These are phyloP conservation scores for Lithohypha guttulata DNA, from an alignment of 2,329 filamentous ascomycete species.

Conservation along the genomic window DNA sequence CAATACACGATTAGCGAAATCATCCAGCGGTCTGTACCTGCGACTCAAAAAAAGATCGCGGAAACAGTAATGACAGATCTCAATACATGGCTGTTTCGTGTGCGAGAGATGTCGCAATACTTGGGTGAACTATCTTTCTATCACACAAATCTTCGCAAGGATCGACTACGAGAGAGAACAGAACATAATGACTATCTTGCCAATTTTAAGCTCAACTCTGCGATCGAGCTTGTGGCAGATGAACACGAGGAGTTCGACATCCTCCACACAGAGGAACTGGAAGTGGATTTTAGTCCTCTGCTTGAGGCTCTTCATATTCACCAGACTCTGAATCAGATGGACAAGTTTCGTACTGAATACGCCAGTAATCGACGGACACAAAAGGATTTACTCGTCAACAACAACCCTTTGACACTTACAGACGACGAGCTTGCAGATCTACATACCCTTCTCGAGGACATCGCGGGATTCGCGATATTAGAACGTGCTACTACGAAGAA, in stretches of 20 bases:
- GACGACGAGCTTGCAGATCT: conserved; percentile 76
- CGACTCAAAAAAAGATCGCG: conserved; percentile 83
- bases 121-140: conserved; percentile 94
- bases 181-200: conserved; percentile 64
- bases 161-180: conserved; percentile 70
- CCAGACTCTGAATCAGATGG: conserved; percentile 81
- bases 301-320: conserved; percentile 96
- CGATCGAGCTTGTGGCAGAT: conserved; percentile 89
- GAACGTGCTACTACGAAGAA: conserved; percentile 88
- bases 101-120: conserved; percentile 92
- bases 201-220: conserved; percentile 86
- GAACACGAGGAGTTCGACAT: conserved; percentile 94
- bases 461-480: conserved; percentile 92
- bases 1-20: conserved; percentile 91
- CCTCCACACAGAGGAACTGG: conserved; percentile 85
- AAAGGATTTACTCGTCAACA: conserved; percentile 78
- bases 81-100: conserved; percentile 92
- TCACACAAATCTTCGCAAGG: conserved; percentile 78
- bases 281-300: conserved; percentile 86
- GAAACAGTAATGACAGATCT: conserved; percentile 95
- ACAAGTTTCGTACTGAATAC: conserved; percentile 84
- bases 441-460: conserved; percentile 85
- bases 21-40: conserved; percentile 90
- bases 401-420: conserved; percentile 56
- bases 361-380: conserved; percentile 81